Conservation (phyloP, 345 rosid species). For the Gossypium raimondii region DNA sequence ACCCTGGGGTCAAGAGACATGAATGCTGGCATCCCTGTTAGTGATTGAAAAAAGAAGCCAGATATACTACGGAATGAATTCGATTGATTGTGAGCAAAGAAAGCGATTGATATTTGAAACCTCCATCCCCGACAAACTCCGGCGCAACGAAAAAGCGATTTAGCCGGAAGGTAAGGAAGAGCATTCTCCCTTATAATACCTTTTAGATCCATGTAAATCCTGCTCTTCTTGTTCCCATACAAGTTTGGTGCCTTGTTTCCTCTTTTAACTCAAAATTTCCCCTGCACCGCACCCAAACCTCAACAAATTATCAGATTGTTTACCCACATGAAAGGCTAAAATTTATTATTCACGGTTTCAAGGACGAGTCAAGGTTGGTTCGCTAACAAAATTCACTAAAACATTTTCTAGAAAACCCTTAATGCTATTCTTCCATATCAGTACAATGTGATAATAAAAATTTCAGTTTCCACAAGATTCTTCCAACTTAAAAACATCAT, state of each 20-base stretch:
- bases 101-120: constrained; percentile 32
- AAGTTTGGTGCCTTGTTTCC: constrained; percentile 13
- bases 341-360: neutral
- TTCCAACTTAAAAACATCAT: neutral
- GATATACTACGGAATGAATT: constrained; percentile 24
- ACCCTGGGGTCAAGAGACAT: constrained; percentile 32
- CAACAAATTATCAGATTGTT: no score
- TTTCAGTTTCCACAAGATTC: no score
- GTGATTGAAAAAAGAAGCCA: constrained; percentile 35
- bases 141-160: constrained; percentile 31
- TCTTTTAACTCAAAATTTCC: neutral
- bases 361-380: neutral
- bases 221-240: constrained; percentile 21
- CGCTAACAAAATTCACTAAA: neutral
- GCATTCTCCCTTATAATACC: constrained; percentile 40
- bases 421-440: neutral
- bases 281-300: constrained; percentile 8
- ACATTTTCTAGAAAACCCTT: neutral
- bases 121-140: constrained; percentile 45
- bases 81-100: constrained; percentile 45
- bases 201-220: constrained; percentile 35
- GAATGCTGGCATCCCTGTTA: constrained; percentile 20
- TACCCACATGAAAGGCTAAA: no score
- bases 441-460: neutral
- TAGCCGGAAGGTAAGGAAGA: constrained; percentile 51